These are phyloP conservation scores for Fusarium coicis DNA, from an alignment of 2,329 filamentous ascomycete genomes.

Conservation along the genomic window DNA sequence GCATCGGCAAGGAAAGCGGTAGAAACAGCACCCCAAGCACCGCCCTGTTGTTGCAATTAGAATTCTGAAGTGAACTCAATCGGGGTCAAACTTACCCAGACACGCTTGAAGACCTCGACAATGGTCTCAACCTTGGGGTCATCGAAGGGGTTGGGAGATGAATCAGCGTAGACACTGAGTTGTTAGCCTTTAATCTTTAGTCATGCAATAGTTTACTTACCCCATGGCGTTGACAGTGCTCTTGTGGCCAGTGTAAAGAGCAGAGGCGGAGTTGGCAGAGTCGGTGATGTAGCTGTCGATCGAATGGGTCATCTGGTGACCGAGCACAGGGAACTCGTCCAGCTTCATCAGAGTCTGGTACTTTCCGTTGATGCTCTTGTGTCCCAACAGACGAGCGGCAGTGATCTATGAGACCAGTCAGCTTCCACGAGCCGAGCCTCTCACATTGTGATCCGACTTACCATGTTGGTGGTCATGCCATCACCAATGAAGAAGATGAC, in stretches of 20 bases:
- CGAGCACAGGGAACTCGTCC: constrained; percentile 86
- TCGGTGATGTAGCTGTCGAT: constrained; percentile 89
- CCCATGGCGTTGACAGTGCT: constrained; percentile 84
- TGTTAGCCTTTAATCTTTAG: constrained; percentile 4
- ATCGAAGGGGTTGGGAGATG: constrained; percentile 77
- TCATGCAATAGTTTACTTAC: constrained; percentile 46
- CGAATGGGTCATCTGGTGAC: constrained; percentile 90
- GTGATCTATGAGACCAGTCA: constrained; percentile 61
- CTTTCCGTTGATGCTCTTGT: constrained; percentile 86
- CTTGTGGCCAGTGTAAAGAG: constrained; percentile 86
- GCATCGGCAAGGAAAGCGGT: constrained; percentile 87
- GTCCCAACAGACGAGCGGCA: constrained; percentile 81
- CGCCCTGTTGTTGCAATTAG: constrained; percentile 54
- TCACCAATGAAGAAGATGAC: constrained; percentile 86
- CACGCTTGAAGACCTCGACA: constrained; percentile 78
- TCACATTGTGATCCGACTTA: constrained; percentile 32
- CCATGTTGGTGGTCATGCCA: constrained; percentile 79
- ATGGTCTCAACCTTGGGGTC: constrained; percentile 90
- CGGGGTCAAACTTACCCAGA: constrained; percentile 62
- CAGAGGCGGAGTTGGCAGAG: constrained; percentile 85
- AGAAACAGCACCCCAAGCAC: constrained; percentile 73
- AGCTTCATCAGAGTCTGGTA: constrained; percentile 80
- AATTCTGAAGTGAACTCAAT: not conserved
- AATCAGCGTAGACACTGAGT: constrained; percentile 76
- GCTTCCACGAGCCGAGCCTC: not conserved